phyloP scores from a whole-genome alignment of 1,284 basidiomycete genomes.

The Moniliella sp. region DNA sequence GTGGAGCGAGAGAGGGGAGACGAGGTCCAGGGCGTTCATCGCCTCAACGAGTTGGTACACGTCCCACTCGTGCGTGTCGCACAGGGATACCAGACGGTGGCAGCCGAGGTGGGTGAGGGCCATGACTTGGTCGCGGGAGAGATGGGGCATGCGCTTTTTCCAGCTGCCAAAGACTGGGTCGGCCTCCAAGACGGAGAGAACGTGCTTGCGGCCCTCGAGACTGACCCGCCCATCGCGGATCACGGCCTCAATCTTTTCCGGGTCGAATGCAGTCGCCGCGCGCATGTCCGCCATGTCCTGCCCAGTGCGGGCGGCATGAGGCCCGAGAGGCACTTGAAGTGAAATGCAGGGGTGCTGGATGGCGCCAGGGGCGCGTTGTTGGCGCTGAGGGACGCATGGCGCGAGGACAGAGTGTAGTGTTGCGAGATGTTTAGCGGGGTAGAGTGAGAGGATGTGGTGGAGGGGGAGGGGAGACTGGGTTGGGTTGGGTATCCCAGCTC shows the following conservation, averaged over 20 bases:
- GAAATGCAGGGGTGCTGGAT: constrained; percentile 13
- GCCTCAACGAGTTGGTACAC: constrained; percentile 23
- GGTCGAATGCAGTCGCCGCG: constrained; percentile 11
- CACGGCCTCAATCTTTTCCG: constrained; percentile 14
- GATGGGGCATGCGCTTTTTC: constrained; percentile 23
- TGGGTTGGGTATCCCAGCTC: too few relatives aligned
- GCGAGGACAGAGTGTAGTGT: too few relatives aligned
- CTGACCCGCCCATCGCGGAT: constrained; percentile 20
- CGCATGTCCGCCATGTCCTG: constrained; percentile 14
- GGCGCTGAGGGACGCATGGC: too few relatives aligned
- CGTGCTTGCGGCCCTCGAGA: constrained; percentile 12
- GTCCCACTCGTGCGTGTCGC: constrained; percentile 16
- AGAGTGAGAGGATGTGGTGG: too few relatives aligned
- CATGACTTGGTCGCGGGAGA: constrained; percentile 25
- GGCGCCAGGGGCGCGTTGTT: too few relatives aligned
- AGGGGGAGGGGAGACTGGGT: too few relatives aligned
- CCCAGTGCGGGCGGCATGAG: constrained; percentile 11
- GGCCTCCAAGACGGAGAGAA: constrained; percentile 11
- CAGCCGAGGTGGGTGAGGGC: constrained; percentile 19
- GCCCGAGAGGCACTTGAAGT: constrained; percentile 19
- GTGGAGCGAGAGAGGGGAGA: constrained; percentile 4
- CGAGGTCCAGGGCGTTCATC: constrained; percentile 15
- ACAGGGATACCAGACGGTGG: constrained; percentile 17
- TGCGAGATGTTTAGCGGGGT: too few relatives aligned
- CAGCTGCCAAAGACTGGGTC: constrained; percentile 21